phyloP scores from a whole-genome alignment of 1,139 yeast species.

The Kodamaea suecica region DNA sequence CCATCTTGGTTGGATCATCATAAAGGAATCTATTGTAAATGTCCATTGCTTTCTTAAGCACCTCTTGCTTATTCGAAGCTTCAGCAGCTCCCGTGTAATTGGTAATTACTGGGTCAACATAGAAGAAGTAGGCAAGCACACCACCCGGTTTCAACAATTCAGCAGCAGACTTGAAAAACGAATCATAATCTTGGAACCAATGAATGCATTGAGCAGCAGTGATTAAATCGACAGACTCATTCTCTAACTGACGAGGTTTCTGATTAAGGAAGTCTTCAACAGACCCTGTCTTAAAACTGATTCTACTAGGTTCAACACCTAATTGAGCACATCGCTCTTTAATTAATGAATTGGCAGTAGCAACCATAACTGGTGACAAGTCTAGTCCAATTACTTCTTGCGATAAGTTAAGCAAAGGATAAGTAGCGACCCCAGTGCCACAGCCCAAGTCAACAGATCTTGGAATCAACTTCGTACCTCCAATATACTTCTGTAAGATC shows the following conservation, averaged over 20 bases:
- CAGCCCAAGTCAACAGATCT: slow-evolving; percentile 38
- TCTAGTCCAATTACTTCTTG: slow-evolving; percentile 35
- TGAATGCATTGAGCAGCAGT: slow-evolving; percentile 49
- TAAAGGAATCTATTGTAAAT: slow-evolving; percentile 35
- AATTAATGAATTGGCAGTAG: slow-evolving; percentile 31
- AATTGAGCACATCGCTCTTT: slow-evolving; percentile 22
- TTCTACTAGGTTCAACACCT: slow-evolving; percentile 23
- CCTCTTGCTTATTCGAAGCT: slow-evolving; percentile 17
- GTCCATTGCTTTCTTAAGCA: slow-evolving; percentile 22
- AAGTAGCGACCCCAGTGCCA: slow-evolving; percentile 42
- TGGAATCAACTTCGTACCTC: slow-evolving; percentile 10
- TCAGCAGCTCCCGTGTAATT: slow-evolving; percentile 23
- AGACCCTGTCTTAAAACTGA: slow-evolving; percentile 33
- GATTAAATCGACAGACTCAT: slow-evolving; percentile 32
- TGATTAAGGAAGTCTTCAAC: slow-evolving; percentile 31
- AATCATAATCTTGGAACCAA: slow-evolving; percentile 41
- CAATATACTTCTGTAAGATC: slow-evolving; percentile 22
- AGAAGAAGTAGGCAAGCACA: slow-evolving; percentile 43
- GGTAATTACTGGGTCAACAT: slow-evolving; percentile 41
- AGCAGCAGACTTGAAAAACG: slow-evolving; percentile 29
- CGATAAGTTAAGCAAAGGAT: slow-evolving; percentile 33
- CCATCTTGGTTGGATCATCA: slow-evolving; percentile 33
- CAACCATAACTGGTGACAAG: slow-evolving; percentile 33
- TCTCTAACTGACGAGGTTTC: slow-evolving; percentile 16
- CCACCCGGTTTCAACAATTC: slow-evolving; percentile 37